Evolutionary conservation across 2,329 filamentous ascomycete species (phyloP), one percentile per base, ranked within the genome.

Genomic region (Trichoderma arundinaceum): DNA sequence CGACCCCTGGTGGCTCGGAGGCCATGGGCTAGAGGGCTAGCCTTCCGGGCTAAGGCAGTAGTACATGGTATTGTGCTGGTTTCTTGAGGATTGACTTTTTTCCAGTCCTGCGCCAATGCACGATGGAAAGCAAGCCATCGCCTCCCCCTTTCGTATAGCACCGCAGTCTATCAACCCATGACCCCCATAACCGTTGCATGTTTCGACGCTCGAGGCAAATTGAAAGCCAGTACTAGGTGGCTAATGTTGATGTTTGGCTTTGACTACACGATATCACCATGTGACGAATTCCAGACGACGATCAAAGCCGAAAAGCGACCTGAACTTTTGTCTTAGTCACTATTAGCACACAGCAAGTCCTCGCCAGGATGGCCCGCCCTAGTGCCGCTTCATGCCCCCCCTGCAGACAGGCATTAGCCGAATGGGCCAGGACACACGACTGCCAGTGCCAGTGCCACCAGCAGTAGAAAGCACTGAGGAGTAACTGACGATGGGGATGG

Each of bases 261-360:
- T 54, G 38, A 2, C 35, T 35, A 56, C 13, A 3, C 59, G 33
- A 17, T 33, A 53, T 46, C 49, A 46, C 59, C 59, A 35, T 63
- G 49, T 53, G 59, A 53, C 59, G 51, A 38, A 63, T 63, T 63
- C 59, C 59, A 62, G 49, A 33, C 48, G 59, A 44, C 59, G 59
- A 62, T 62, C 59, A 46, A 44, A 43, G 51, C 46, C 22, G 51
- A 38, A 15, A 22, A 39, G 32, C 17, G 15, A 22, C 59, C 12
- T 62, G 59, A 35, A 22, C 35, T 41, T 54, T 54, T 63, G 59
- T 63, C 59, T 63, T 63, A 63, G 49, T 63, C 59, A 63, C 49
- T 52, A 63, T 33, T 41, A 51, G 35, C 35, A 38, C 35, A 38
- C 15, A 38, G 43, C n/a, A 33, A 22, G 17, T 15, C 52, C 35